Evolutionary conservation across 2,329 filamentous ascomycete species (phyloP).

Genomic region (Fusarium transvaalense): DNA sequence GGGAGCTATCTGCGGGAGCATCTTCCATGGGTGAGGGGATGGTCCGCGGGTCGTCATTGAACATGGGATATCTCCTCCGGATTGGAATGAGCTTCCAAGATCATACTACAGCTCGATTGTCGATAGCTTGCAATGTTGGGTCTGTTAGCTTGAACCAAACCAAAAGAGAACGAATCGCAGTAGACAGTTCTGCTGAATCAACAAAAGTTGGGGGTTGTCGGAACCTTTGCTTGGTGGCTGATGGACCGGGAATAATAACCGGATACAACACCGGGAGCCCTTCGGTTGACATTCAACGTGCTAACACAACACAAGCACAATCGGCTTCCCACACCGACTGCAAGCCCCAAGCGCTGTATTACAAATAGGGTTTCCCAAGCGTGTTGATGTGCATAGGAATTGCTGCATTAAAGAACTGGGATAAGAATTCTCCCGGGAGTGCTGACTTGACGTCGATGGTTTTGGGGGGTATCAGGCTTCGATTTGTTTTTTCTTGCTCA

Average conservation of each 20-base stretch:
- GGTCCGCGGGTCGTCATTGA: constrained; percentile 13
- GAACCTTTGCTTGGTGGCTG: constrained; percentile 15
- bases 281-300: constrained; percentile 19
- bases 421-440: constrained; percentile 42
- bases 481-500: constrained; percentile 57
- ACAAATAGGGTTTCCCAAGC: constrained; percentile 33
- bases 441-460: constrained; percentile 13
- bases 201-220: constrained; percentile 20
- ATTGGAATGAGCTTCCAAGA: constrained; percentile 8
- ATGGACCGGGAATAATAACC: constrained; percentile 30
- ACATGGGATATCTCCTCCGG: constrained; percentile 26
- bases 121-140: constrained; percentile 21
- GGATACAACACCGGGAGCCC: constrained; percentile 19
- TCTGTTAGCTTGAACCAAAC: constrained; percentile 28
- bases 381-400: constrained; percentile 25
- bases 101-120: constrained; percentile 22
- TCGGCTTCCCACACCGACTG: constrained; percentile 34
- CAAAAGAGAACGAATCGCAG: constrained; percentile 29
- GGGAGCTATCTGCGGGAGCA: constrained; percentile 22
- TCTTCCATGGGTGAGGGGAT: constrained; percentile 15
- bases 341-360: constrained; percentile 32
- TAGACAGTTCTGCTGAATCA: constrained; percentile 22
- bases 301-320: constrained; percentile 17
- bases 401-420: constrained; percentile 29
- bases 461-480: constrained; percentile 37